Base-by-base conservation (phyloP, 257 asterid genomes). In the Jacaranda copaia region DNA sequence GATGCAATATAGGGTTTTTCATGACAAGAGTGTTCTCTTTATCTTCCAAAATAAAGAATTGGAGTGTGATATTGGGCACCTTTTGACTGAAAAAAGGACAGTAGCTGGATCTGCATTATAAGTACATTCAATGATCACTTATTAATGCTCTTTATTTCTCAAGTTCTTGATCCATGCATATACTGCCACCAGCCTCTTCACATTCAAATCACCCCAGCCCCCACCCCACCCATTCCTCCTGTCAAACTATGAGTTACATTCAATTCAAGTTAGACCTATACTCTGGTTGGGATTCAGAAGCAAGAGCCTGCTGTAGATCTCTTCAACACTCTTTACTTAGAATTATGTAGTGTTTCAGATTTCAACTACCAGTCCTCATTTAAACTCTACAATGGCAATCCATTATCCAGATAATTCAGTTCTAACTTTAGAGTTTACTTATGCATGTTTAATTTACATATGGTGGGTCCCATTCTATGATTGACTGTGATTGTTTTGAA, bases 151-250 rank as follows among this genome's bases (percentile, higher is more conserved):
- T 65, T 79, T 55, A 73, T 56, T 57, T 73, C 65, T 65, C 66
- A 64, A 64, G 73, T 55, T 46, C 38, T 42, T 56, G 19, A 48
- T 55, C 74, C 64, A 55, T 71, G n/a, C 14, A 6, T 68, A 5
- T 20, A 12, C 18, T 5, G 11, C 1, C 67, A 53, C 13, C 19
- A 18, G 14, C 55, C 5, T 71, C 40, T 16, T 25, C 25, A 56
- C 77, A 52, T 60, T 75, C 61, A 80, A 58, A n/a, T 25, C 19
- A 40, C 65, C 46, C 25, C 65, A 77, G 79, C 78, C 77, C 85
- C 79, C 76, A 49, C 82, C 76, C 51, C 68, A 20, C 56, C 57
- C 35, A 8, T 20, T 43, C 14, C 77, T 59, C 71, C 77, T 70
- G 39, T 39, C 77, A 40, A 66, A 59, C 66, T 77, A 46, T 73